Evolutionary conservation across 495 filamentous ascomycete genomes (phyloP), one percentile per base, ranked within the genome.

Genomic region (Podospora pseudopauciseta): DNA sequence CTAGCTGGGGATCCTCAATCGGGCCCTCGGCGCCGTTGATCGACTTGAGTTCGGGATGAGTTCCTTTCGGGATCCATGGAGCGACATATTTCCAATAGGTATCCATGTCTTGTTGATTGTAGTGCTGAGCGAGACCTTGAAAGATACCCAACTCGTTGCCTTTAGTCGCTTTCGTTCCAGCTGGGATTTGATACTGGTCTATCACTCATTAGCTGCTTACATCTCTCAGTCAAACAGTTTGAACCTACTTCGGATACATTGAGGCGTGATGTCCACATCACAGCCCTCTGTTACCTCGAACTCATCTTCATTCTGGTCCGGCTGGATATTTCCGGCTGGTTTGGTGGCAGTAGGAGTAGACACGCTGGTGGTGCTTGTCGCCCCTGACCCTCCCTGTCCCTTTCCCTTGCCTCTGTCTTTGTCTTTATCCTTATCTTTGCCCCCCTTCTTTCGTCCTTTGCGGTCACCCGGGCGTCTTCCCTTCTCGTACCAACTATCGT

Each of bases 21-120:
- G 78, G 76, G 67, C 71, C 81, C 30, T 71, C 65, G 2, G 76
- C 80, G 9, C 79, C 80, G 54, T 82, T 77, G 59, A 80, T 80
- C 58, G 73, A 72, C 54, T 74, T 72, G 18, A 78, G 77, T 64
- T 76, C 72, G 15, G 80, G 80, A 27, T 76, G 71, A 1, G 80
- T 77, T 19, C 73, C 75, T 0, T 72, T 75, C 7, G 76, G 80
- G 30, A 78, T 74, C 67, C 76, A 69, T 68, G 73, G 73, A 26
- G 80, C 69, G 58, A 84, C 84, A 65, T 80, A 80, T 27, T 74
- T 73, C 77, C 88, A 91, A 79, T 87, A 92, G 4, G 82, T 71
- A 68, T 89, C 76, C 18, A 92, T 78, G 68, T 91, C 88, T 2
- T 79, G 75, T 65, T 89, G 85, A 68, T 75, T 73, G 62, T 79